Base-by-base conservation (phyloP, 208 protist species). In the Acanthamoeba royreba region DNA sequence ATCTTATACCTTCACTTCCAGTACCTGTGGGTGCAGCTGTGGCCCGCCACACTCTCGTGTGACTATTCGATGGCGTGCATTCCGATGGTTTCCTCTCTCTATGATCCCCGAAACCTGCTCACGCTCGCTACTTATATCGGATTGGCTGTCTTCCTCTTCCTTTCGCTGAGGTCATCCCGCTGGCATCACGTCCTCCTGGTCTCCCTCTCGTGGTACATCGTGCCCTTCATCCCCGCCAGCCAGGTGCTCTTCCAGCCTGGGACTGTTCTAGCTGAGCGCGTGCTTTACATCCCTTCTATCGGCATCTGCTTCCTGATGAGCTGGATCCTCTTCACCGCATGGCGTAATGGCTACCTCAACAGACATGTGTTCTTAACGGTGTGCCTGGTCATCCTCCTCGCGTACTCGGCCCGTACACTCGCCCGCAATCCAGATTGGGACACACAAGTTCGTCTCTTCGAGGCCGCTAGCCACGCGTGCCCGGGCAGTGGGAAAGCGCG, bases 31-130 rank as follows among this genome's bases (percentile, higher is more conserved):
- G 95, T 98, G 7, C 97, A 98, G 63, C 96, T 98, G 61, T 98
- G 96, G 81, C 98, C 98, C 4, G 96, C 93, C 8, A 81, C 94
- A 19, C 91, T 98, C 66, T 98, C 95, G 88, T 97, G 95, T 86
- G 98, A 98, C 95, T 98, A 98, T 94, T 97, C 96, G 69, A 98
- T 97, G 94, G 97, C 98, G 91, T 98, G 97, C 92, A 96, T 98
- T 33, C 97, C 98, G 7, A 89, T 96, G 55, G 38, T 98, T 79
- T 28, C 89, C 35, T 93, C 69, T 43, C 45, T 96, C 40, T 13
- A 40, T 0, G 97, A 98, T 94, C 77, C 95, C 1, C n/a, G 94
- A 5, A 95, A 96, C 94, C 94, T 42, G 28, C 95, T 40, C 88
- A 94, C 15, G 43, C 95, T 43, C 72, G 96, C 28, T 43, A 95